Percentiles rank a stretch among this genome's conserved stretches.
Conservation (phyloP, 2,329 filamentous ascomycete genomes). For the Eutypella sp. region DNA sequence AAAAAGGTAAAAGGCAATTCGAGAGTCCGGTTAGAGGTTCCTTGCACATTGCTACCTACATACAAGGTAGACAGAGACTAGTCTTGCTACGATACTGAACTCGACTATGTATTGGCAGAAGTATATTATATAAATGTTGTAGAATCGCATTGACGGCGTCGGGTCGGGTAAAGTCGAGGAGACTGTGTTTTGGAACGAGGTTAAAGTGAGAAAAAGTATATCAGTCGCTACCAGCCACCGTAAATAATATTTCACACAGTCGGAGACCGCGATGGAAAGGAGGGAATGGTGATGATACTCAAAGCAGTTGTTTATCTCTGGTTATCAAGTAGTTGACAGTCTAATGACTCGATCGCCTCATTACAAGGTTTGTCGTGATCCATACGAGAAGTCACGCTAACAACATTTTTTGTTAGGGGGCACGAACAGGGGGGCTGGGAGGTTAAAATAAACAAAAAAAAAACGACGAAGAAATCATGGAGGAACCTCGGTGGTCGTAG, state of each 20-base stretch:
- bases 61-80: neutral
- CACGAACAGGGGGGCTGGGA: no score
- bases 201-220: no score
- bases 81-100: neutral
- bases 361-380: neutral
- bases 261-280: neutral
- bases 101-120: neutral
- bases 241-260: no score
- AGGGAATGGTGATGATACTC: neutral
- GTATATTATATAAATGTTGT: no score
- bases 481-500: neutral
- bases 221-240: no score
- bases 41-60: neutral
- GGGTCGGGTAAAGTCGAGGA: no score
- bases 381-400: neutral
- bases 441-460: neutral
- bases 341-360: neutral
- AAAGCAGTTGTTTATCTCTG: neutral
- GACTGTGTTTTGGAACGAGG: no score
- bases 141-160: no score
- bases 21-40: neutral
- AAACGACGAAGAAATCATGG: neutral
- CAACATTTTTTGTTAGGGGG: neutral
- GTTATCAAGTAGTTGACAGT: no score
- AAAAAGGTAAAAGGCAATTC: no score